Conservation (phyloP, 2,329 filamentous ascomycete species). For the Hymenoscyphus albidus region DNA sequence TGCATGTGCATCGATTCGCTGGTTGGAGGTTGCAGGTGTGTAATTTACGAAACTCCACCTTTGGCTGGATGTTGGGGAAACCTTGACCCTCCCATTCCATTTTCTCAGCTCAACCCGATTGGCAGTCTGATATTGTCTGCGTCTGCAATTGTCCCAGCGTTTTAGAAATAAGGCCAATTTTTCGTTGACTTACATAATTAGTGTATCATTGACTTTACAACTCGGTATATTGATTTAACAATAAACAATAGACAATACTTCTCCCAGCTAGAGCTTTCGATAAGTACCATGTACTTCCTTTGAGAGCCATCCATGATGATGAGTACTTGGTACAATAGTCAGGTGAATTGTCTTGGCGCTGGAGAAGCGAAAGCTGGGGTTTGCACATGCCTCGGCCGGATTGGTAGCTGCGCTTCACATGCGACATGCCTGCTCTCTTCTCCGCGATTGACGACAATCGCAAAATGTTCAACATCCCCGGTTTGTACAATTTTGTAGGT, state of each 20-base stretch:
- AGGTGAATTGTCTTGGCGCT: background rate
- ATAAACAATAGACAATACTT: too few relatives aligned
- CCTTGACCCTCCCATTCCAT: too few relatives aligned
- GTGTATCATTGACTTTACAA: too few relatives aligned
- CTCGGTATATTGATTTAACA: too few relatives aligned
- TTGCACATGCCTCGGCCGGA: constrained; percentile 18
- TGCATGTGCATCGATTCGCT: background rate
- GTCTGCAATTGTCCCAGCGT: too few relatives aligned
- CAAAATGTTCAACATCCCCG: background rate
- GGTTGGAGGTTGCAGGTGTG: background rate
- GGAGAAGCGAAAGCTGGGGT: background rate
- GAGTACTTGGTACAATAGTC: background rate
- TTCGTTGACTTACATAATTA: too few relatives aligned
- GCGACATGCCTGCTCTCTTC: constrained; percentile 14
- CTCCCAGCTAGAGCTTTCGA: too few relatives aligned
- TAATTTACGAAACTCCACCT: background rate
- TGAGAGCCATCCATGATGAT: background rate
- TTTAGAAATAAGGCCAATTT: too few relatives aligned
- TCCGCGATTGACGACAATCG: background rate
- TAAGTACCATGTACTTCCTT: too few relatives aligned
- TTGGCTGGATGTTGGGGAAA: background rate
- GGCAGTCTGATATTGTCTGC: too few relatives aligned
- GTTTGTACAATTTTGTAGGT: background rate
- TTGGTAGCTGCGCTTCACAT: background rate
- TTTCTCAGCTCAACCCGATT: too few relatives aligned